These are phyloP conservation scores for Aspergillus felis DNA, from an alignment of 2,329 filamentous ascomycete genomes.

Conservation along the genomic window DNA sequence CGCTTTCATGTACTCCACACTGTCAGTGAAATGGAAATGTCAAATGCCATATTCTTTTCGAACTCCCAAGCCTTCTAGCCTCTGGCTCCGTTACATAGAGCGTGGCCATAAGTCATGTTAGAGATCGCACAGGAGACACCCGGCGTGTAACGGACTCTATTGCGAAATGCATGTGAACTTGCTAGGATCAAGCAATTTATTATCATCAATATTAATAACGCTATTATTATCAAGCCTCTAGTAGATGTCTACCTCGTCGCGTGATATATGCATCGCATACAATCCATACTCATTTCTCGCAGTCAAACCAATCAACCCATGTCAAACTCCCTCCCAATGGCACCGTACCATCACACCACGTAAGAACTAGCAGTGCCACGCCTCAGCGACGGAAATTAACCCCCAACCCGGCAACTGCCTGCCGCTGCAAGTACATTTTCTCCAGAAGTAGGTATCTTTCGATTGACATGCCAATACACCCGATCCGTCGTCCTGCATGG, in stretches of 20 bases:
- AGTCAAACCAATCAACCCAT: neutral
- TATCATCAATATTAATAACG: neutral
- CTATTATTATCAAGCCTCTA: neutral
- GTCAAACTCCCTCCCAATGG: neutral
- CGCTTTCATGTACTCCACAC: neutral
- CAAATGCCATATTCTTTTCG: neutral
- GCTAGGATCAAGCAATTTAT: neutral
- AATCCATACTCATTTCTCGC: too few species aligned
- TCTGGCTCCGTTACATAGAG: neutral
- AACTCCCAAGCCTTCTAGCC: neutral
- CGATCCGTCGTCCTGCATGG: neutral
- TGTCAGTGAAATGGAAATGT: neutral
- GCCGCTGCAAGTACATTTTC: too few species aligned
- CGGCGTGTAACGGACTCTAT: neutral
- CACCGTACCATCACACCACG: neutral
- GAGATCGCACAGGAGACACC: neutral
- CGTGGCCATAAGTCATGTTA: too few species aligned
- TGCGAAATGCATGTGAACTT: neutral
- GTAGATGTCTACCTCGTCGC: neutral
- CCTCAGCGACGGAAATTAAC: neutral
- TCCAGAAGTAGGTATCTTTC: neutral
- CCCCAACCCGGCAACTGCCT: neutral
- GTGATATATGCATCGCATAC: neutral
- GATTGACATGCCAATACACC: neutral
- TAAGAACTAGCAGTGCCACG: neutral